Conservation (phyloP, 306 rosid species). For the Quercus alba region DNA sequence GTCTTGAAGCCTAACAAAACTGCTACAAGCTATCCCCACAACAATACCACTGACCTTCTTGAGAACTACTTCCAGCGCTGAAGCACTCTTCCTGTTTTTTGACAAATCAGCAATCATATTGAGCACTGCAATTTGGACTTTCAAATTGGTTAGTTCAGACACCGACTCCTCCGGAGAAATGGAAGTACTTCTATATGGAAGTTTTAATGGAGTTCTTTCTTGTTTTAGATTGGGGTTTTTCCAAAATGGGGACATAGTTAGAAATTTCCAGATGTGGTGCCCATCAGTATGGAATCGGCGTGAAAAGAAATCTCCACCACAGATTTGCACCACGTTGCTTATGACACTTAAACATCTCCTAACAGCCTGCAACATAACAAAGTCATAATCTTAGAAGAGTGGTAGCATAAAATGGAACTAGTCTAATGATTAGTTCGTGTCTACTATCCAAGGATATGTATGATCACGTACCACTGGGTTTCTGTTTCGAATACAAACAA, state of each 20-base stretch:
- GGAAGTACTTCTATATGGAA: slow-evolving; percentile 33
- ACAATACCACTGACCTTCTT: slow-evolving; percentile 74
- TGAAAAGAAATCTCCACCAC: slow-evolving; percentile 87
- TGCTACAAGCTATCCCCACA: slow-evolving; percentile 85
- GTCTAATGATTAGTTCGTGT: neutral
- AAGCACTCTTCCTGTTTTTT: slow-evolving; percentile 49
- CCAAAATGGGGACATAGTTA: neutral
- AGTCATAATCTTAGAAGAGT: neutral
- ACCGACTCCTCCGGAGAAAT: slow-evolving; percentile 45
- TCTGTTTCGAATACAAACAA: slow-evolving; percentile 67
- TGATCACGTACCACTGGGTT: slow-evolving; percentile 64
- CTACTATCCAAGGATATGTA: slow-evolving; percentile 1
- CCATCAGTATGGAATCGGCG: slow-evolving; percentile 57
- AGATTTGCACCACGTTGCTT: slow-evolving; percentile 55
- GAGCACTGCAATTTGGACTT: slow-evolving; percentile 81
- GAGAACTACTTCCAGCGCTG: slow-evolving; percentile 68
- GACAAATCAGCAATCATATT: slow-evolving; percentile 82
- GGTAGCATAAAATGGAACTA: slow-evolving; percentile 4
- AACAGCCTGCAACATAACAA: slow-evolving; percentile 46
- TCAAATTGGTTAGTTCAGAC: slow-evolving; percentile 73
- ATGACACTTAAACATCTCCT: slow-evolving; percentile 64
- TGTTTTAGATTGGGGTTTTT: neutral
- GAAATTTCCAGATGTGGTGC: neutral
- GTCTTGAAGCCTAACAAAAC: slow-evolving; percentile 66
- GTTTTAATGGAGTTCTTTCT: slow-evolving; percentile 1